phyloP scores from a whole-genome alignment of 257 asterid species.

The Fraxinus quadrangulata region DNA sequence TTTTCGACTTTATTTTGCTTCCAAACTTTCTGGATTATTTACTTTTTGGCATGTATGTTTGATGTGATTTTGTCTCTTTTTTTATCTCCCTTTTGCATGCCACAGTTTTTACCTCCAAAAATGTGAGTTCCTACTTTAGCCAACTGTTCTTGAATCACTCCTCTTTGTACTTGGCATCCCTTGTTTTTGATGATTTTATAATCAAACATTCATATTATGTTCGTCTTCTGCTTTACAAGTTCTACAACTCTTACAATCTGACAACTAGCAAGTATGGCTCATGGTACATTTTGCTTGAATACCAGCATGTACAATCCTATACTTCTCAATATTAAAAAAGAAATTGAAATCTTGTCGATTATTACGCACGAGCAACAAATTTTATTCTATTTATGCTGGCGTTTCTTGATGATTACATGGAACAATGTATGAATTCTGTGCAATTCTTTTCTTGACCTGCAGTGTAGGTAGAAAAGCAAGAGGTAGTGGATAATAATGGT shows the following conservation, averaged over 20 bases:
- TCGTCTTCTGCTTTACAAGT: neutral
- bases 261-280: neutral
- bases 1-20: conserved; percentile 4
- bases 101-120: neutral
- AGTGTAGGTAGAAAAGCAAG: conserved; percentile 17
- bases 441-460: neutral
- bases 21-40: neutral
- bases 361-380: neutral
- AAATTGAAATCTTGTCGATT: conserved; percentile 5
- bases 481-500: conserved; percentile 31
- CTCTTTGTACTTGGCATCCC: neutral
- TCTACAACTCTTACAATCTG: neutral
- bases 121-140: neutral
- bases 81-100: neutral
- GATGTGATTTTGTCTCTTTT: neutral
- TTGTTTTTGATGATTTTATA: neutral
- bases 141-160: neutral
- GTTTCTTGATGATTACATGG: conserved; percentile 16
- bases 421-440: neutral
- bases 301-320: neutral
- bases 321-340: neutral
- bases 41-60: neutral
- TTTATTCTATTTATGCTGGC: neutral
- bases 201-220: neutral
- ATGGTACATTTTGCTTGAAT: neutral